These are phyloP conservation scores for Isoetes taiwanensis DNA, from an alignment of 75 land plant species.

Conservation along the genomic window DNA sequence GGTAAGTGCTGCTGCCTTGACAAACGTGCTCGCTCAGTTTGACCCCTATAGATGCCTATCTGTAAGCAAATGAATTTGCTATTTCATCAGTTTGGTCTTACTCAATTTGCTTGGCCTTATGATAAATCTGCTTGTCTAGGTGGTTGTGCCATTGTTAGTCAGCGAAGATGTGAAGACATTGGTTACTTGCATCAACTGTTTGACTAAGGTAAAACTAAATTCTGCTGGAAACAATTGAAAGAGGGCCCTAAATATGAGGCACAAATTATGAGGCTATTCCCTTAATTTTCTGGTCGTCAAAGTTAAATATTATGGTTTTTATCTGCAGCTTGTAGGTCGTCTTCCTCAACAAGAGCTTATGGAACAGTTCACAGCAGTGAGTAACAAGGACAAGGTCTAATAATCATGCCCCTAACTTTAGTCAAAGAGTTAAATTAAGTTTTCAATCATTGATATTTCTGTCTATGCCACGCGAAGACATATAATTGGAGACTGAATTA, in stretches of 20 bases:
- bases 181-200: slow-evolving; percentile 80
- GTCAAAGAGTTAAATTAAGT: too few species aligned
- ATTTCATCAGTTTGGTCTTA: not conserved
- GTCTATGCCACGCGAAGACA: too few species aligned
- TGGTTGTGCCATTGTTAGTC: slow-evolving; percentile 73
- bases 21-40: slow-evolving; percentile 56
- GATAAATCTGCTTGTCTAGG: slow-evolving; percentile 36
- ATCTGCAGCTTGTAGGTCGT: slow-evolving; percentile 83
- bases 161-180: slow-evolving; percentile 91
- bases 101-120: not conserved
- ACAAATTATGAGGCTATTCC: too few species aligned
- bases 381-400: too few species aligned
- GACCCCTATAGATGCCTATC: slow-evolving; percentile 81
- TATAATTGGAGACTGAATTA: too few species aligned
- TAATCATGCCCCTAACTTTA: too few species aligned
- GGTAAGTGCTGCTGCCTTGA: slow-evolving; percentile 77
- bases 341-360: slow-evolving; percentile 76
- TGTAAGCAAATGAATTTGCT: slow-evolving; percentile 26
- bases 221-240: not conserved
- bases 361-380: too few species aligned
- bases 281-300: too few species aligned
- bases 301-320: too few species aligned
- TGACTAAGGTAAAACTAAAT: slow-evolving; percentile 66
- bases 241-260: not conserved
- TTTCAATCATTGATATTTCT: too few species aligned